Evolutionary conservation across 768 basidiomycete species (phyloP), one percentile per base, ranked within the genome.

Genomic region (Russula emetica): DNA sequence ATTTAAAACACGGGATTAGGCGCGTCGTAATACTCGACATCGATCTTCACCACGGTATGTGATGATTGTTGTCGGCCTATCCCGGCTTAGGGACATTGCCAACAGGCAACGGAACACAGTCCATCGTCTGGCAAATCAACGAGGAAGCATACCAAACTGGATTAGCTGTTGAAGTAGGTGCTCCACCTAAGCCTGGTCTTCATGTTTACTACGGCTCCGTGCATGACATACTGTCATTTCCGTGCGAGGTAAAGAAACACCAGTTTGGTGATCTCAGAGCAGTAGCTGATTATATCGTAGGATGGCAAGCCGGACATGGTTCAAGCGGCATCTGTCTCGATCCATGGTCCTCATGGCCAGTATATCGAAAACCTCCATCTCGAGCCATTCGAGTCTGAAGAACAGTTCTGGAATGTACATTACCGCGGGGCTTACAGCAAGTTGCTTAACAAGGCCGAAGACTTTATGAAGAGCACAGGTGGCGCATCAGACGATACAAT

Each of bases 211-310:
- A 98, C 63, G 92, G 92, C 0, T 94, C 92, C 11, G 78, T 95
- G n/a, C 96, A 99, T 71, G 96, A 98, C 68, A 83, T 98, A 50
- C 78, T 94, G 16, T 90, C 94, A 14, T 97, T 86, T 71, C 94
- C 94, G 1, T 97, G 94, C 76, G 94, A 97, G 79, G 92, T 90
- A 67, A 34, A 75, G 3, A 45, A 64, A 1, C 42, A 13, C 18
- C 40, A 32, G 56, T 8, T 56, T 9, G 24, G 53, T 6, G 49
- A 54, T 38, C 49, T 58, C 22, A 50, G 30, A 59, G 44, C 7
- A 28, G 62, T 32, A 63, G 55, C 55, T 53, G 34, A 28, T 44
- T 57, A 58, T 42, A 64, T 26, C 62, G 58, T 67, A 95, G 87
- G 94, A 95, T 55, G 94, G 94, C 1, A 90, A 93, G 72, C 71